These are phyloP conservation scores for Boletellus ananas DNA, from an alignment of 768 basidiomycete genomes.

Conservation along the genomic window DNA sequence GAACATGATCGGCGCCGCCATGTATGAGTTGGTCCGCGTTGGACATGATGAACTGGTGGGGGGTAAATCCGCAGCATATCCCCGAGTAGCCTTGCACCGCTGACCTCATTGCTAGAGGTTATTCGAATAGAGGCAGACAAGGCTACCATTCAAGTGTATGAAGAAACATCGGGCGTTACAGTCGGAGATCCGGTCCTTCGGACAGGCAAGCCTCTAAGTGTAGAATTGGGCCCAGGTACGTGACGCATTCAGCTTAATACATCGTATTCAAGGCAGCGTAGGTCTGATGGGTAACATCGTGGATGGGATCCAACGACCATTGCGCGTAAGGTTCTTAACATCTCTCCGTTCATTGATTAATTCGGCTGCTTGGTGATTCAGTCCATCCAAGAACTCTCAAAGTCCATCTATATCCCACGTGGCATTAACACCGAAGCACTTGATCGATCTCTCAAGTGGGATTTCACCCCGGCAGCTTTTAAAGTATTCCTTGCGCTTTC, in stretches of 20 bases:
- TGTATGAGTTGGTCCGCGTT: conserved; percentile 98
- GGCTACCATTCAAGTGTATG: conserved; percentile 98
- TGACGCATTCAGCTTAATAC: conserved; percentile 1
- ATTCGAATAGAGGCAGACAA: conserved; percentile 98
- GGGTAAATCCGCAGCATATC: conserved; percentile 48
- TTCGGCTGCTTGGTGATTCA: conserved; percentile 21
- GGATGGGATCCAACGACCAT: conserved; percentile 93
- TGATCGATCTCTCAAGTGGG: conserved; percentile 87
- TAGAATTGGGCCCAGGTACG: conserved; percentile 94
- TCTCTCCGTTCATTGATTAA: conserved; percentile 2
- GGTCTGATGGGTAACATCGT: conserved; percentile 99
- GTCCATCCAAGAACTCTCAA: conserved; percentile 94
- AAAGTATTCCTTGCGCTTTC: conserved; percentile 45
- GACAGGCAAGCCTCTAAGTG: conserved; percentile 96
- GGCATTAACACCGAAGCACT: conserved; percentile 98
- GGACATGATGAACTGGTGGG: conserved; percentile 98
- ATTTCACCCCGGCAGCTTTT: conserved; percentile 82
- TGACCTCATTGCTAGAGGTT: conserved; percentile 67
- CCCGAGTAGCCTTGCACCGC: neutral
- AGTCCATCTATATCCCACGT: conserved; percentile 99
- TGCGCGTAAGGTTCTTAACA: conserved; percentile 54
- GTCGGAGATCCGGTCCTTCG: conserved; percentile 97
- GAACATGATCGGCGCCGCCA: conserved; percentile 93
- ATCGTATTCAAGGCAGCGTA: conserved; percentile 28
- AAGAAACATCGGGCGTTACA: conserved; percentile 98